A percentile compares a stretch with the other conserved stretches of the same genome.
These are phyloP conservation scores for Hypoxylon sp. DNA, from an alignment of 2,329 filamentous ascomycete species.

Conservation along the genomic window DNA sequence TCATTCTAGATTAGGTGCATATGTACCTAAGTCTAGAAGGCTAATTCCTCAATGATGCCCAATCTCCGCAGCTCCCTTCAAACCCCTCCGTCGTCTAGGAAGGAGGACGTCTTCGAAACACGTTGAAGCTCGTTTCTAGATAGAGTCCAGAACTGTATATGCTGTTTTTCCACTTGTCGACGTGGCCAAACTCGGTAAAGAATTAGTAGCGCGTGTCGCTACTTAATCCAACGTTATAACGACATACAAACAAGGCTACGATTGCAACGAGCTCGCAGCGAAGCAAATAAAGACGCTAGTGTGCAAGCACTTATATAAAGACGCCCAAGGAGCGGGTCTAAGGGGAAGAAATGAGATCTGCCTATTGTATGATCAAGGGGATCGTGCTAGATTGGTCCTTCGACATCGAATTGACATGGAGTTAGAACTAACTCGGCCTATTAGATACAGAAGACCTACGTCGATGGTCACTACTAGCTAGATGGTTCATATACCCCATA, in stretches of 20 bases:
- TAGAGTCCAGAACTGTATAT: not conserved
- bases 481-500: not conserved
- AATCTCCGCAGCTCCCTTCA: not conserved
- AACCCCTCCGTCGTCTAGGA: not conserved
- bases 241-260: not conserved
- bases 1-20: not conserved
- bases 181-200: not conserved
- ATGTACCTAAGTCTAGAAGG: not conserved
- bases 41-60: not conserved
- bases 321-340: not conserved
- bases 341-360: not conserved
- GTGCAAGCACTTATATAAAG: not conserved
- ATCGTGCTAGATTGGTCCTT: not conserved
- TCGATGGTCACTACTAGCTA: not conserved
- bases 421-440: not conserved
- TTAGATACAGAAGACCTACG: not conserved
- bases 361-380: not conserved
- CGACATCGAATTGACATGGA: not conserved
- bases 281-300: not conserved
- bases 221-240: not conserved
- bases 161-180: constrained; percentile 3
- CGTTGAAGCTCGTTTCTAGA: too few relatives aligned
- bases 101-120: not conserved
- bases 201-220: not conserved
- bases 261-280: not conserved